Evolutionary conservation across 495 filamentous ascomycete species (phyloP).

Genomic region (Penicillium chermesinum): DNA sequence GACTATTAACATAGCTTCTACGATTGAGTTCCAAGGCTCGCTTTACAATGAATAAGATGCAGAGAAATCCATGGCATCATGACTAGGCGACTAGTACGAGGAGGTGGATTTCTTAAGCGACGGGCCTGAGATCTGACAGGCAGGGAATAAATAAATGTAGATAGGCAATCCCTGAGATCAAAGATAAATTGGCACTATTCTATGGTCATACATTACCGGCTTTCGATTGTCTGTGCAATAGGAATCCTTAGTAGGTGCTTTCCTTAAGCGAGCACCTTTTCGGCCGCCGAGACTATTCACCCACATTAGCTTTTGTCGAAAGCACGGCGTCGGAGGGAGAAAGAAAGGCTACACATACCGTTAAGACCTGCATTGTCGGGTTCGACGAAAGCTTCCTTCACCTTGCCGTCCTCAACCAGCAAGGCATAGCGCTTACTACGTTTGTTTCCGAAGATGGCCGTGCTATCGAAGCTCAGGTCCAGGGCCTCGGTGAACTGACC

Average conservation of each 20-base stretch:
- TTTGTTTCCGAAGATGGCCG: constrained; percentile 76
- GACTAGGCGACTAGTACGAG: neutral
- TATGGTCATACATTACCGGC: neutral
- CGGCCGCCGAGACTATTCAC: constrained; percentile 58
- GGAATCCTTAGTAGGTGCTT: constrained; percentile 5
- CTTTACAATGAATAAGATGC: neutral
- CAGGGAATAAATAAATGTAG: neutral
- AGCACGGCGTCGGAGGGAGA: neutral
- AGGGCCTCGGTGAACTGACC: constrained; percentile 78
- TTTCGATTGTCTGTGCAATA: constrained; percentile 3
- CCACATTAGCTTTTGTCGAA: constrained; percentile 11
- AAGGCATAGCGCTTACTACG: constrained; percentile 89
- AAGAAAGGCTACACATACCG: constrained; percentile 46
- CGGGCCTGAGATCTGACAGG: neutral
- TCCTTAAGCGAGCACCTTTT: constrained; percentile 67
- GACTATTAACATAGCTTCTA: neutral
- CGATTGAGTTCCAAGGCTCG: too few relatives aligned
- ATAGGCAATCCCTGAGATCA: neutral
- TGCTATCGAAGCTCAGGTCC: constrained; percentile 77
- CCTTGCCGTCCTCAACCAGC: constrained; percentile 70
- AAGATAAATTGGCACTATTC: too few relatives aligned
- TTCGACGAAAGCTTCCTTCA: constrained; percentile 72
- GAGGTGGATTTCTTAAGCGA: neutral
- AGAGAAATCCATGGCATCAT: neutral
- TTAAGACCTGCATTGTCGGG: constrained; percentile 89